Conservation (phyloP, 257 asterid species). For the Primulina tabacum region DNA sequence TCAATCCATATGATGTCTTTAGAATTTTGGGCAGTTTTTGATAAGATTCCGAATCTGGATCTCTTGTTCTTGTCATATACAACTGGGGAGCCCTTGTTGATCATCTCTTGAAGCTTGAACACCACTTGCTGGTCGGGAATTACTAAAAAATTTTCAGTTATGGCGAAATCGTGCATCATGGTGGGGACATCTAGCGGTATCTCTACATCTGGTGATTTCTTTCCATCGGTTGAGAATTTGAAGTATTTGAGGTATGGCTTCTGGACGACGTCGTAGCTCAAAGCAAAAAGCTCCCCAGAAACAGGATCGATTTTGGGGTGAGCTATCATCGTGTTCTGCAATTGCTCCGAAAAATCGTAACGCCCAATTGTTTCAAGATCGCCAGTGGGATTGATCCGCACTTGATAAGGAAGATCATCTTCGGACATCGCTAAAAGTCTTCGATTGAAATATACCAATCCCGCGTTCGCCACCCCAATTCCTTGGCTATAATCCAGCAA, state of each 20-base stretch:
- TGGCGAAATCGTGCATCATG: constrained; percentile 42
- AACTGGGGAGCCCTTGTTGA: constrained; percentile 38
- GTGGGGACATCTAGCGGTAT: constrained; percentile 30
- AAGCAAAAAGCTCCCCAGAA: constrained; percentile 34
- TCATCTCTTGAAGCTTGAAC: constrained; percentile 40
- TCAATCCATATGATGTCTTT: constrained; percentile 33
- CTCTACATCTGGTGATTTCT: constrained; percentile 30
- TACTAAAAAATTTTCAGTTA: constrained; percentile 35
- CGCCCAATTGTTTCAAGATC: constrained; percentile 39
- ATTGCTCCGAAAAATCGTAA: constrained; percentile 27
- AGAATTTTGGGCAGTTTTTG: constrained; percentile 26
- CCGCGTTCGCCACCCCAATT: constrained; percentile 47
- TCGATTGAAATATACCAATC: constrained; percentile 33
- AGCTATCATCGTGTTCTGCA: constrained; percentile 40
- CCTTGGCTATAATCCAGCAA: constrained; percentile 35
- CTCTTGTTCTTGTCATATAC: constrained; percentile 34
- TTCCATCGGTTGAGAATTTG: constrained; percentile 26
- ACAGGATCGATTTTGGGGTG: constrained; percentile 44
- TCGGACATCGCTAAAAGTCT: constrained; percentile 46
- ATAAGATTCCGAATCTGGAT: constrained; percentile 37
- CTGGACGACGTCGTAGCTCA: constrained; percentile 36
- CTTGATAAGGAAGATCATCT: constrained; percentile 47
- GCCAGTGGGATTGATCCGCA: constrained; percentile 28
- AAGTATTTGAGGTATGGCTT: constrained; percentile 39
- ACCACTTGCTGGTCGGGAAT: constrained; percentile 47